Percentiles rank a stretch among this genome's conserved stretches.
phyloP scores from a whole-genome alignment of 495 filamentous ascomycete genomes.

The Astrothelium subdiscretum region DNA sequence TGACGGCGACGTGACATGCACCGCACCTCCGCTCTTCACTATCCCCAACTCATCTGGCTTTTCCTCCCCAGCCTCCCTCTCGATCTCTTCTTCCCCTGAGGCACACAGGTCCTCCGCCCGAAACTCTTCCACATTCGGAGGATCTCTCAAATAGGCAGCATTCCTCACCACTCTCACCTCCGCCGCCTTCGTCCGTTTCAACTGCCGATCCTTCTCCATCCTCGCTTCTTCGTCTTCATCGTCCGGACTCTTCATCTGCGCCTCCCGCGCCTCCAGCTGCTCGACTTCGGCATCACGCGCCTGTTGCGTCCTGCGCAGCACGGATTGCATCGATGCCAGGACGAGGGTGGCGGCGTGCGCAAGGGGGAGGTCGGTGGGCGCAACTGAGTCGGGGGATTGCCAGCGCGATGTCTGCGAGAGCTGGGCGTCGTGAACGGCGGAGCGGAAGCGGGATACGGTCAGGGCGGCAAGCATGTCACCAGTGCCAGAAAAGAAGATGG shows the following conservation, averaged over 20 bases:
- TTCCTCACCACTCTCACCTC: conserved; percentile 73
- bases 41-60: conserved; percentile 16
- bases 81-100: conserved; percentile 3
- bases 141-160: conserved; percentile 50
- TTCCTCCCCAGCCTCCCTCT: background rate
- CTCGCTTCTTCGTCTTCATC: conserved; percentile 33
- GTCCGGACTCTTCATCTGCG: conserved; percentile 21
- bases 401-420: conserved; percentile 17
- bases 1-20: background rate
- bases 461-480: conserved; percentile 97
- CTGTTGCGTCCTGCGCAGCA: conserved; percentile 65
- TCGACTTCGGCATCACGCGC: conserved; percentile 48
- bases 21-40: conserved; percentile 4
- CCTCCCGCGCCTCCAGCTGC: conserved; percentile 15
- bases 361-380: conserved; percentile 59
- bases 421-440: conserved; percentile 47
- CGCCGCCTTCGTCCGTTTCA: conserved; percentile 61
- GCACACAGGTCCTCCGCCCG: conserved; percentile 40
- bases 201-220: conserved; percentile 48
- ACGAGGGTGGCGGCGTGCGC: conserved; percentile 76
- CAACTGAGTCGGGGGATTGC: conserved; percentile 42
- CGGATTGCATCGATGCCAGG: conserved; percentile 81
- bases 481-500: conserved; percentile 89
- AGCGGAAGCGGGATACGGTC: conserved; percentile 76
- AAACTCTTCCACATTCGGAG: conserved; percentile 41